Evolutionary conservation across 2,329 filamentous ascomycete species (phyloP).

Genomic region (Penicillium sclerotiorum): DNA sequence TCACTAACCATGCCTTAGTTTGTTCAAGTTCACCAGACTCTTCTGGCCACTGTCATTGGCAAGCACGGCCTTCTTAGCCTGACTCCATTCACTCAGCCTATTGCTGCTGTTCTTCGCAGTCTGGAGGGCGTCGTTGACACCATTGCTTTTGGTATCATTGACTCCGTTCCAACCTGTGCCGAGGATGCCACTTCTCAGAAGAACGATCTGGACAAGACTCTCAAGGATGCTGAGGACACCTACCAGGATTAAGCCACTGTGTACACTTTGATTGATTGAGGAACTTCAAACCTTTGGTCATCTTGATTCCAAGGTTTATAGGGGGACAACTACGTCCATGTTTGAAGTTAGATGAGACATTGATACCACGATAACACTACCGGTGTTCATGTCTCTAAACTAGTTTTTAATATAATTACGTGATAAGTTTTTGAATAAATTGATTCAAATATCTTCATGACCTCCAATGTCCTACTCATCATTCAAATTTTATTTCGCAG

Average conservation of each 20-base stretch:
- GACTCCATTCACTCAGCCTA: conserved; percentile 8
- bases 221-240: not conserved
- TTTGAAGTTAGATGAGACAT: too few species aligned
- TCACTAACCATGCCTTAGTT: conserved; percentile 2
- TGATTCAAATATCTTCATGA: too few species aligned
- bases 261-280: not conserved
- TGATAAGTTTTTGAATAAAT: too few species aligned
- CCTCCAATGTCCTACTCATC: too few species aligned
- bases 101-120: not conserved
- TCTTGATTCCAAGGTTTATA: too few species aligned
- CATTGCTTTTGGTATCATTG: conserved; percentile 4
- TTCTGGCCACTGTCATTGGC: conserved; percentile 7
- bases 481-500: too few species aligned
- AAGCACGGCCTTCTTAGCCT: conserved; percentile 12
- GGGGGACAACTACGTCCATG: too few species aligned
- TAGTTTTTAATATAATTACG: too few species aligned
- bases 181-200: conserved; percentile 6
- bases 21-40: conserved; percentile 5
- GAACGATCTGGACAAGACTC: conserved; percentile 2
- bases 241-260: conserved; percentile 2
- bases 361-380: too few species aligned
- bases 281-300: not conserved
- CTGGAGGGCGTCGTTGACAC: conserved; percentile 6
- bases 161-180: conserved; percentile 1
- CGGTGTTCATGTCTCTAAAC: too few species aligned